A percentile compares a stretch with the other conserved stretches of the same genome.
Conservation (phyloP, 2,329 filamentous ascomycete genomes). For the Curvularia verruculosa region DNA sequence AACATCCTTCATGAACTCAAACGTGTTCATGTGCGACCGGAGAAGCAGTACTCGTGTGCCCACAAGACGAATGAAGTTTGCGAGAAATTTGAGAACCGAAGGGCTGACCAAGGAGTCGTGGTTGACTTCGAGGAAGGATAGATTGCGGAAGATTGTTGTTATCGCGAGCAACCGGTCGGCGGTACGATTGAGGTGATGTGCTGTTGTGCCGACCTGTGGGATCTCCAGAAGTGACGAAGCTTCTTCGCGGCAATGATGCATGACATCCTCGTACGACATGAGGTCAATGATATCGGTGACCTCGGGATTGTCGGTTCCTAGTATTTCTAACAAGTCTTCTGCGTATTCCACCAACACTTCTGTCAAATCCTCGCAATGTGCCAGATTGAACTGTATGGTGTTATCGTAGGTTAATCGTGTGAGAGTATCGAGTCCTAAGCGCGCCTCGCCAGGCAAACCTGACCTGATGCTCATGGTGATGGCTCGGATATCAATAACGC, state of each 20-base stretch:
- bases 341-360: constrained; percentile 90
- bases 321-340: constrained; percentile 81
- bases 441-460: constrained; percentile 87
- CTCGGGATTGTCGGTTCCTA: constrained; percentile 84
- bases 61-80: constrained; percentile 81
- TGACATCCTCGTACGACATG: constrained; percentile 83
- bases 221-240: constrained; percentile 73
- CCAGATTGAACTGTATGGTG: constrained; percentile 41
- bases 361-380: constrained; percentile 73
- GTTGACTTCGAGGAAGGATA: constrained; percentile 85
- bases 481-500: constrained; percentile 87
- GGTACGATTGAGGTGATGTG: constrained; percentile 83
- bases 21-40: constrained; percentile 78
- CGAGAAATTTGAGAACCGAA: constrained; percentile 80
- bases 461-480: constrained; percentile 89
- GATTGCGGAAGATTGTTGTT: constrained; percentile 88
- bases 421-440: constrained; percentile 84
- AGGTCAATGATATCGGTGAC: constrained; percentile 86
- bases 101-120: constrained; percentile 76
- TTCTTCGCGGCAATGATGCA: constrained; percentile 78
- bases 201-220: constrained; percentile 73
- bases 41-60: constrained; percentile 89
- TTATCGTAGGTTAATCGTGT: constrained; percentile 67
- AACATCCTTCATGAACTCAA: constrained; percentile 97
- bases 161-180: constrained; percentile 89